Evolutionary conservation across 2,329 filamentous ascomycete species (phyloP), one percentile per base, ranked within the genome.

Genomic region (Cryoendolithus antarcticus): DNA sequence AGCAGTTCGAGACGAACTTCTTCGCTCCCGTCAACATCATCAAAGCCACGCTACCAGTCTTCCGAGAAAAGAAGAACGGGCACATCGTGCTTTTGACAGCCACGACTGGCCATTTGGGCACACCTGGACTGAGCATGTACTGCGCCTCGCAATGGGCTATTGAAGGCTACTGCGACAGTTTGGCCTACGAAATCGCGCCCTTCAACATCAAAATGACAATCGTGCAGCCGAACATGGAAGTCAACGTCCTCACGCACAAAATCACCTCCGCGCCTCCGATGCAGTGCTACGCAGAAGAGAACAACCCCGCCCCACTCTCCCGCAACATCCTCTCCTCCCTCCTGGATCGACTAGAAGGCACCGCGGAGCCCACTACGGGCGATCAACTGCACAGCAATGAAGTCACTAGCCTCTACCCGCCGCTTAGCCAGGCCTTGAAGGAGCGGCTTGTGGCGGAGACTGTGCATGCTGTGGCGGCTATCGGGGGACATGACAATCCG

Each of bases 161-260:
- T 29, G 91, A 96, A 63, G 91, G 89, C 11, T 95, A 91, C 60
- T 95, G 88, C 64, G 89, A 96, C 63, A 77, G 85, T 43, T 71
- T 98, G 15, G 88, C 89, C 1, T 98, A 95, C 62, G 91, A 98
- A 62, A 82, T 98, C 47, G 62, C 89, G 1, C 91, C 91, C 0
- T 96, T 96, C 67, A 95, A 95, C 63, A 78, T 96, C 65, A 93
- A 89, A 61, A 76, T 96, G 60, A 95, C 86, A 31, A 88, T 96
- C 49, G 81, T 98, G 33, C 89, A 98, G 66, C 86, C 88, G 19
- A 93, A 86, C 62, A 86, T 94, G 64, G 89, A 96, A 65, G 84
- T 94, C 45, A 78, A 82, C 47, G 78, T 86, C 27, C 70, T 96
- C 41, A 91, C 85, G 21, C 93, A 93, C 62, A 79, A 81, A 40